Evolutionary conservation across 1,284 basidiomycete genomes (phyloP), one percentile per base, ranked within the genome.

Genomic region (Moesziomyces parantarcticus): DNA sequence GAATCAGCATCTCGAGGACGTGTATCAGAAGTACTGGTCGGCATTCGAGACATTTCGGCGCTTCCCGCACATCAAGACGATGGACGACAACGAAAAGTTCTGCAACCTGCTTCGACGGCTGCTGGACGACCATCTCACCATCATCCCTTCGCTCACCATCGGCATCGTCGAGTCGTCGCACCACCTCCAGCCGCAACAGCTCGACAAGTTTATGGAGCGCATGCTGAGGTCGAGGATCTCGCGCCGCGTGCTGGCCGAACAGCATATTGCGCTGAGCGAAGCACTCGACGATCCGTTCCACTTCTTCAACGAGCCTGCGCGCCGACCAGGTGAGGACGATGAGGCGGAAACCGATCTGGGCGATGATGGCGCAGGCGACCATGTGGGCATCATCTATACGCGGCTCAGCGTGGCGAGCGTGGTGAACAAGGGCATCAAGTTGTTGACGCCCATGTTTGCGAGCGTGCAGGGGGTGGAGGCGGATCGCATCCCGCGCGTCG

Each of bases 161-260:
- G 84, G 85, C 25, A 81, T 85, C 34, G 81, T 83, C 40, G 85
- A 85, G 58, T 72, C 76, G 9, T 89, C 91, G 0, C 92, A 92
- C 18, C 89, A 92, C 80, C 87, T 96, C 13, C 86, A 89, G 0
- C 90, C 92, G 0, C 91, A 93, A 57, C 87, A 89, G 53, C 87
- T 96, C 16, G 93, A 96, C 83, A 88, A 91, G 9, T 94, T 95
- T 83, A 93, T 95, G 90, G 89, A 89, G 22, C 89, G 93, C 25
- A 96, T 96, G 94, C 88, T 96, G 10, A 88, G 93, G 46, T 94
- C 93, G 3, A 88, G 94, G 54, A 94, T 96, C 81, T 94, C 93
- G 10, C 88, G 93, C 23, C 89, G 94, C 42, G 93, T 96, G 26
- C 87, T 96, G 29, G 92, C 90, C 2, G 92, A 95, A 80, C 93